Base-by-base conservation (phyloP, 164 flowering plant genomes). In the Cinnamomum micranthum region DNA sequence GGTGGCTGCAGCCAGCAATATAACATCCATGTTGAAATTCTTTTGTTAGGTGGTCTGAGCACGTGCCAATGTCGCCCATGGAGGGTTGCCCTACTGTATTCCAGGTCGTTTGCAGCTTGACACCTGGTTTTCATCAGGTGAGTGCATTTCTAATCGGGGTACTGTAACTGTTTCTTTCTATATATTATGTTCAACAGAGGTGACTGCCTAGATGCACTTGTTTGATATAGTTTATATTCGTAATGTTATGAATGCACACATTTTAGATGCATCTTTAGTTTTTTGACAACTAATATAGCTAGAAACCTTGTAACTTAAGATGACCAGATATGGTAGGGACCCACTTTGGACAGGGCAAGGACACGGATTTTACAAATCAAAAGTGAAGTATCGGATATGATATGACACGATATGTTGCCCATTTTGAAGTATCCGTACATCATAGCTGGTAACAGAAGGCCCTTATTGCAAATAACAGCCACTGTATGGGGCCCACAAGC, bases 121-220 rank as follows among this genome's bases (percentile, higher is more conserved):
- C 82, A 12, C 79, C 84, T 5, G 85, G 87, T 41, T 77, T 65
- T 74, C 77, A 82, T 75, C 84, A 85, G 87, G 87, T 81, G 17
- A 51, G 24, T 31, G 23, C 22, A 22, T 64, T 64, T 9, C 31
- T 27, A 13, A 3, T 66, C n/a, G 27, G 4, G 19, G 2, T 64
- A 20, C 14, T 24, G 66, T 64, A 11, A 22, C n/a, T 64, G 13
- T 24, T 64, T 64, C 28, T 64, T 64, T n/a, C 27, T 12, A 10
- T 55, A 55, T 55, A 12, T 55, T 15, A 55, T 15, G 60, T 55
- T 55, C n/a, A 55, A 15, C 60, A 55, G 60, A 17, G 17, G n/a
- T 55, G n/a, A 20, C n/a, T 55, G 60, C n/a, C 60, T 55, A 55
- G 17, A 55, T 55, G 60, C n/a, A 55, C 60, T 41, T 41, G 47